phyloP scores from a whole-genome alignment of 768 basidiomycete genomes.

The Russula lepida region DNA sequence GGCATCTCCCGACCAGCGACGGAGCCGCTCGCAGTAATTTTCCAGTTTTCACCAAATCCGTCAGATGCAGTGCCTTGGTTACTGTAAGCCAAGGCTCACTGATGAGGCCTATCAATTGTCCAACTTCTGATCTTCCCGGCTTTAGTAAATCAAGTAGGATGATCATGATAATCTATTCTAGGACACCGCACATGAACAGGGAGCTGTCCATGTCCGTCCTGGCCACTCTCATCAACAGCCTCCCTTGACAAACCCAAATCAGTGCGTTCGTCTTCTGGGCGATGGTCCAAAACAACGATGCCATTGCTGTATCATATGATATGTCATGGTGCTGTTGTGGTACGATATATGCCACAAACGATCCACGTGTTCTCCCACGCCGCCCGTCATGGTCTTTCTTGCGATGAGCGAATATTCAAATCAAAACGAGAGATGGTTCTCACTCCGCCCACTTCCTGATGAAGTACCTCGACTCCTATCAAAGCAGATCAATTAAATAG shows the following conservation, averaged over 20 bases:
- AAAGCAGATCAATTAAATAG: not conserved
- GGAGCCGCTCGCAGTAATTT: no score
- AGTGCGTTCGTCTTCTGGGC: conserved; percentile 64
- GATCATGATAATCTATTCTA: no score
- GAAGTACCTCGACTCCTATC: conserved; percentile 6
- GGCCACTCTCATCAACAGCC: conserved; percentile 74
- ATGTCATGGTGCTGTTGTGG: no score
- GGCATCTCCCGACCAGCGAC: no score
- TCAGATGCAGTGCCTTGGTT: no score
- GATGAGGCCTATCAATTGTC: no score
- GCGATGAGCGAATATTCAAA: not conserved
- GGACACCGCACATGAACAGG: conserved; percentile 39
- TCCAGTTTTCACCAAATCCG: no score
- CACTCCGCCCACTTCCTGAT: not conserved
- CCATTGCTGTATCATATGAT: no score
- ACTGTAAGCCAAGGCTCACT: no score
- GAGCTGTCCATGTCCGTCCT: conserved; percentile 64
- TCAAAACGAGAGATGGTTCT: not conserved
- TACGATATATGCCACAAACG: not conserved
- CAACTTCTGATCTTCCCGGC: no score
- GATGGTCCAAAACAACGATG: conserved; percentile 52
- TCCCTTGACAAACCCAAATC: conserved; percentile 50
- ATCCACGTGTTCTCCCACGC: not conserved
- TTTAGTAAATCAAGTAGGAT: no score
- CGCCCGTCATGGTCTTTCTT: no score